Conservation (phyloP, 2,329 filamentous ascomycete genomes). For the Fusarium subtropicale region DNA sequence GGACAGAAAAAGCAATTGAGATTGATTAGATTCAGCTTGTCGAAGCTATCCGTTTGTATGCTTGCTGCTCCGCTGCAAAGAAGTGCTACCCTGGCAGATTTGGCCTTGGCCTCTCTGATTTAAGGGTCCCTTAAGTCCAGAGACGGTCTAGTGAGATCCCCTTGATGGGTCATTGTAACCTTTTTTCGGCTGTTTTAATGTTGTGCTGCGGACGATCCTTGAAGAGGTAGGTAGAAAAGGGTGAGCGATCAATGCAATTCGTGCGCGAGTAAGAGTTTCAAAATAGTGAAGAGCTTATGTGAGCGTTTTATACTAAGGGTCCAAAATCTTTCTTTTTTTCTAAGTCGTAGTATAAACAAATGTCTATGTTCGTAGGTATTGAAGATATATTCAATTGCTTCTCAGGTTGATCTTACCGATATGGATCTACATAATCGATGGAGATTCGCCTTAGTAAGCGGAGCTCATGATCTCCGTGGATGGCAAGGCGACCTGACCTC, state of each 20-base stretch:
- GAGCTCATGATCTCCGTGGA: background rate
- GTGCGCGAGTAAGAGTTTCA: slow-evolving; percentile 1
- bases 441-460: background rate
- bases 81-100: slow-evolving; percentile 16
- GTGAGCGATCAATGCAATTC: slow-evolving; percentile 9
- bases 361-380: background rate
- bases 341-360: background rate
- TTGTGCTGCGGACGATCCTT: background rate
- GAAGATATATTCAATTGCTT: background rate
- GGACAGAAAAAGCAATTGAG: slow-evolving; percentile 18
- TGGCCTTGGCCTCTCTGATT: slow-evolving; percentile 10
- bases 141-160: slow-evolving; percentile 21
- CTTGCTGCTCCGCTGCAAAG: slow-evolving; percentile 16
- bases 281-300: background rate
- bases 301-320: slow-evolving; percentile 7
- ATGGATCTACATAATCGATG: background rate
- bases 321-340: background rate
- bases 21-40: slow-evolving; percentile 43
- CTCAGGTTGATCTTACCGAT: background rate
- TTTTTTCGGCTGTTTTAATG: slow-evolving; percentile 1
- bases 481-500: background rate
- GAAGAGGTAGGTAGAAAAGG: slow-evolving; percentile 1
- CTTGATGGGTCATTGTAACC: slow-evolving; percentile 17
- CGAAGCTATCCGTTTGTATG: slow-evolving; percentile 34
- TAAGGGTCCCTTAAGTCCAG: slow-evolving; percentile 9